Percentiles rank a stretch among this genome's conserved stretches.
Conservation (phyloP, 495 filamentous ascomycete genomes). For the Penicillium ucsense region DNA sequence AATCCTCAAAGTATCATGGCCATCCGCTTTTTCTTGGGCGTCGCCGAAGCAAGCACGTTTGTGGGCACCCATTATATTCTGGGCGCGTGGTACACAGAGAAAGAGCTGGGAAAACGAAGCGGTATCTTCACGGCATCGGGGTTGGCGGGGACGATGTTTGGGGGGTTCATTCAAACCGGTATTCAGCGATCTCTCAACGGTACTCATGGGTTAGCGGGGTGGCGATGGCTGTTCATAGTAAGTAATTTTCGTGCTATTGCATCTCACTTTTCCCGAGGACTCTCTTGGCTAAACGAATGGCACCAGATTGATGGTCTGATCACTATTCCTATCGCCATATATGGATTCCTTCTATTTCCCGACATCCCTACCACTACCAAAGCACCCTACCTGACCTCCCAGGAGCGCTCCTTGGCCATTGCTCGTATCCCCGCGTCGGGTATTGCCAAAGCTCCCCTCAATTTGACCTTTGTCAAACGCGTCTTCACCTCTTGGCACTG, state of each 20-base stretch:
- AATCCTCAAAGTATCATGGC: constrained; percentile 48
- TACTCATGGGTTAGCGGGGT: constrained; percentile 42
- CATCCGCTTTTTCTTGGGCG: constrained; percentile 61
- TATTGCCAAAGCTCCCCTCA: constrained; percentile 21
- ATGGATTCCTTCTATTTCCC: constrained; percentile 49
- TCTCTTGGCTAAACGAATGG: too few species aligned
- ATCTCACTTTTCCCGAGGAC: too few species aligned
- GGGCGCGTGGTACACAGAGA: constrained; percentile 56
- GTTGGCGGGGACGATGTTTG: constrained; percentile 33
- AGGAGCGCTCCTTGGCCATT: constrained; percentile 39
- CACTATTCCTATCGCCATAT: constrained; percentile 48
- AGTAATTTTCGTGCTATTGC: not conserved
- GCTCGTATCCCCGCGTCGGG: constrained; percentile 22
- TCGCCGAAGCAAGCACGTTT: constrained; percentile 51
- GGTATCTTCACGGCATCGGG: constrained; percentile 31
- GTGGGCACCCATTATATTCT: constrained; percentile 58
- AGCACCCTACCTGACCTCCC: constrained; percentile 38
- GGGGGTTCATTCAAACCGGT: constrained; percentile 49
- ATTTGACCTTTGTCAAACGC: constrained; percentile 27
- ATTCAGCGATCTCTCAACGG: constrained; percentile 47
- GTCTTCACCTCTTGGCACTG: constrained; percentile 37
- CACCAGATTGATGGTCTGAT: constrained; percentile 35
- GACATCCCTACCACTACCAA: constrained; percentile 47
- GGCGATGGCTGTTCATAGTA: constrained; percentile 59
- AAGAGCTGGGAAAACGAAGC: constrained; percentile 54